Evolutionary conservation across 192 early-diverging fungal species (phyloP).

Genomic region (Pilobolus umbonatus): DNA sequence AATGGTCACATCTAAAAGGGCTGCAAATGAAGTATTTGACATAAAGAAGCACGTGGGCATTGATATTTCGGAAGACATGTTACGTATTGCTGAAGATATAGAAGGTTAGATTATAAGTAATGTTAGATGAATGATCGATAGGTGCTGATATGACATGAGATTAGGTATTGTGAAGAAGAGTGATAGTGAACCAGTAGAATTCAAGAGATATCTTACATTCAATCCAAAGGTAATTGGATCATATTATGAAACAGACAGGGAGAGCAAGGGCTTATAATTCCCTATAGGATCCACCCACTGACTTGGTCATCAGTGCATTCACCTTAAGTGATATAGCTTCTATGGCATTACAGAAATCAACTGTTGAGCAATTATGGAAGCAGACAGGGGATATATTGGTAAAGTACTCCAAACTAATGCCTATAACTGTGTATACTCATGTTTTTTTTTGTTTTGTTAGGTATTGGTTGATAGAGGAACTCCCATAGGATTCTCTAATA

Average conservation of each 20-base stretch:
- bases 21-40: conserved; percentile 54
- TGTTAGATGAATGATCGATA: background rate
- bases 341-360: conserved; percentile 54
- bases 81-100: conserved; percentile 58
- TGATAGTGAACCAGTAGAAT: conserved; percentile 25
- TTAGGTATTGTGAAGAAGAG: background rate
- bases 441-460: no score
- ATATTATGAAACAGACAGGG: background rate
- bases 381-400: conserved; percentile 72
- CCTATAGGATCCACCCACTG: conserved; percentile 33
- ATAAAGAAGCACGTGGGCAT: conserved; percentile 55
- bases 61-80: conserved; percentile 76
- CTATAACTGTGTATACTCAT: no score
- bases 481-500: conserved; percentile 59
- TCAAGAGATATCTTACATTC: conserved; percentile 63
- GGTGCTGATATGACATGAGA: background rate
- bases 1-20: conserved; percentile 36
- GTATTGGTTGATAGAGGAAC: conserved; percentile 85
- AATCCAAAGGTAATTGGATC: conserved; percentile 29
- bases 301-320: conserved; percentile 75
- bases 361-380: conserved; percentile 72
- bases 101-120: conserved; percentile 18
- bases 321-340: conserved; percentile 69
- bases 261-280: background rate
- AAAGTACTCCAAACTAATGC: conserved; percentile 25